Percentiles rank a stretch among this genome's conserved stretches.
Evolutionary conservation across 768 basidiomycete species (phyloP).

Genomic region (Tylopilus sp.): DNA sequence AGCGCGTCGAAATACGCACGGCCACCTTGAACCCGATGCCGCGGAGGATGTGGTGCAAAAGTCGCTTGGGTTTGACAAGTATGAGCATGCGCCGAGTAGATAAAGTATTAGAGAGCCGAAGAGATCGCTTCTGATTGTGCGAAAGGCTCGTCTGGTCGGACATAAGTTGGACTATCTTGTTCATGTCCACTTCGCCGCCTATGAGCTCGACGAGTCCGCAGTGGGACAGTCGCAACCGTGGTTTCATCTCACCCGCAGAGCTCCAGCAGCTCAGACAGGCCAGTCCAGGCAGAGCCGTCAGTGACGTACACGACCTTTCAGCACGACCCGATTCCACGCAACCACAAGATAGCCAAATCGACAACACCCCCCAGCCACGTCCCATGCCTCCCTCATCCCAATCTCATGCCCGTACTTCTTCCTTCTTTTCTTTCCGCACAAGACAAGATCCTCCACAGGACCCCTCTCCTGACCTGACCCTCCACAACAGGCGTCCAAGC

Average conservation of each 20-base stretch:
- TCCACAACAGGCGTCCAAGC: slow-evolving; percentile 17
- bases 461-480: slow-evolving; percentile 13
- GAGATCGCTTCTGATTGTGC: neutral
- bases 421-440: slow-evolving; percentile 61
- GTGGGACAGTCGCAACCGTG: slow-evolving; percentile 34
- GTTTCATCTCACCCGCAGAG: slow-evolving; percentile 33
- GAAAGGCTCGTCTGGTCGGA: neutral
- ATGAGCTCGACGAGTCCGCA: slow-evolving; percentile 31
- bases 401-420: slow-evolving; percentile 53
- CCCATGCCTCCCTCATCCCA: slow-evolving; percentile 25
- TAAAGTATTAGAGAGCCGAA: neutral
- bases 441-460: slow-evolving; percentile 27
- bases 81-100: slow-evolving; percentile 44
- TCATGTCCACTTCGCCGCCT: slow-evolving; percentile 16
- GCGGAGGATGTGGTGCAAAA: slow-evolving; percentile 72
- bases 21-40: slow-evolving; percentile 91
- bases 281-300: slow-evolving; percentile 25
- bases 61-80: slow-evolving; percentile 71
- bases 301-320: slow-evolving; percentile 33
- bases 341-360: slow-evolving; percentile 17
- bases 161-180: too few species aligned
- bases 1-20: slow-evolving; percentile 79
- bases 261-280: slow-evolving; percentile 34
- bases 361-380: slow-evolving; percentile 23
- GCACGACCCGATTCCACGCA: slow-evolving; percentile 19